Evolutionary conservation across 139 green algal species (phyloP).

Genomic region (Chlorella sp.): DNA sequence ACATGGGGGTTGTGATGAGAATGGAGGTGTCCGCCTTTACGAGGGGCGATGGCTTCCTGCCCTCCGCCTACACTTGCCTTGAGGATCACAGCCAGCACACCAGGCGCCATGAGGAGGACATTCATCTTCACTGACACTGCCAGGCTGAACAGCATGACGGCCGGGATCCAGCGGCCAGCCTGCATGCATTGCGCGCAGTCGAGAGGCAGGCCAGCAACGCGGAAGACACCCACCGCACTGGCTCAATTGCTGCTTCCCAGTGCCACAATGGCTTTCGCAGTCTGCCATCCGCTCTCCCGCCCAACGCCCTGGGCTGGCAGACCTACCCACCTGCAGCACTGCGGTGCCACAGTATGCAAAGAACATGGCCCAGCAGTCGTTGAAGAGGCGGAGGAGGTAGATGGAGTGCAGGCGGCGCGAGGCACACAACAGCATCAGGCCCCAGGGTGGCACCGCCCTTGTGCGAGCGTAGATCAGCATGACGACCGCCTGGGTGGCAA

Average conservation of each 20-base stretch:
- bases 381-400: slow-evolving; percentile 88
- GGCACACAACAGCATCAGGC: slow-evolving; percentile 66
- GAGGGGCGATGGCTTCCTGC: neutral
- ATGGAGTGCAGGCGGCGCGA: slow-evolving; percentile 88
- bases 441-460: slow-evolving; percentile 67
- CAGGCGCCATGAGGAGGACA: slow-evolving; percentile 77
- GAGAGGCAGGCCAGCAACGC: neutral
- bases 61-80: slow-evolving; percentile 34
- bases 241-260: neutral
- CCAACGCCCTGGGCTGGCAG: neutral
- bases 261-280: no score
- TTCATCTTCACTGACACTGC: slow-evolving; percentile 93
- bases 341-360: slow-evolving; percentile 56
- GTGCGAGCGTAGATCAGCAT: slow-evolving; percentile 64
- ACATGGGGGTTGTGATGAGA: neutral
- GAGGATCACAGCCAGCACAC: slow-evolving; percentile 67
- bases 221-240: neutral
- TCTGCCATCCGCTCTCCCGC: neutral
- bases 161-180: slow-evolving; percentile 13
- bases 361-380: slow-evolving; percentile 80
- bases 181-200: neutral
- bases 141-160: slow-evolving; percentile 53
- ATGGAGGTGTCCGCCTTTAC: neutral
- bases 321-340: slow-evolving; percentile 27
- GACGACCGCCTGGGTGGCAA: slow-evolving; percentile 60